Evolutionary conservation across 2,329 filamentous ascomycete species (phyloP).

Genomic region (Ophiostoma himal-ulmi): DNA sequence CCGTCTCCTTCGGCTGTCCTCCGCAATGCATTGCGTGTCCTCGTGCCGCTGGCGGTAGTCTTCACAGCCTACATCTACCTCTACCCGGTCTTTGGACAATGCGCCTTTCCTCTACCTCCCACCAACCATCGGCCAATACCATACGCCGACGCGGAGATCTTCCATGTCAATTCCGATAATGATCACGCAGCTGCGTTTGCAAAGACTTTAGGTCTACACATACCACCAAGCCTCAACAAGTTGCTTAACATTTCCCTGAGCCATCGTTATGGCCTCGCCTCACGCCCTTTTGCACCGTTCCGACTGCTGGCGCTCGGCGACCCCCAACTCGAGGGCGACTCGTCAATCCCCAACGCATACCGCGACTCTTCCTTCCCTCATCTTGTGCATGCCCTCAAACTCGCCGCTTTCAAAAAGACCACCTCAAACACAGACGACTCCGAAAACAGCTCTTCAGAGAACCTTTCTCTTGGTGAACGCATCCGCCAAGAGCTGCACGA

Average conservation of each 20-base stretch:
- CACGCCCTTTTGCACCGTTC: conserved; percentile 59
- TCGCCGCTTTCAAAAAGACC: conserved; percentile 39
- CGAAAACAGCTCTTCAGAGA: conserved; percentile 33
- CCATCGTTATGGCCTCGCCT: conserved; percentile 25
- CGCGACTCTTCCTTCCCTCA: conserved; percentile 49
- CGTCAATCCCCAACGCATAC: conserved; percentile 62
- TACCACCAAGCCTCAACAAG: conserved; percentile 10
- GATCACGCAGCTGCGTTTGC: conserved; percentile 32
- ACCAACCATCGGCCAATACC: conserved; percentile 18
- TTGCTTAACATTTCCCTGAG: conserved; percentile 4
- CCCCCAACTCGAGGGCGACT: conserved; percentile 89
- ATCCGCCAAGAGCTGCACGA: conserved; percentile 52
- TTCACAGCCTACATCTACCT: conserved; percentile 77
- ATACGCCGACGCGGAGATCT: not conserved
- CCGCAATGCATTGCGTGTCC: conserved; percentile 51
- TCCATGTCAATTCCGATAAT: not conserved
- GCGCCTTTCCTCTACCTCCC: conserved; percentile 64
- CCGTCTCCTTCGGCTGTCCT: conserved; percentile 33
- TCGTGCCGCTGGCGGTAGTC: conserved; percentile 61
- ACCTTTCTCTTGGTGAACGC: conserved; percentile 47
- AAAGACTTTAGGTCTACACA: conserved; percentile 39
- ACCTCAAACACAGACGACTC: not conserved
- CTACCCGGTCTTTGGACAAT: conserved; percentile 75
- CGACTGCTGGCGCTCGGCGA: conserved; percentile 83
- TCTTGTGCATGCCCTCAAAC: conserved; percentile 41